Evolutionary conservation across 768 basidiomycete species (phyloP), one percentile per base, ranked within the genome.

Genomic region (Russula sp.): DNA sequence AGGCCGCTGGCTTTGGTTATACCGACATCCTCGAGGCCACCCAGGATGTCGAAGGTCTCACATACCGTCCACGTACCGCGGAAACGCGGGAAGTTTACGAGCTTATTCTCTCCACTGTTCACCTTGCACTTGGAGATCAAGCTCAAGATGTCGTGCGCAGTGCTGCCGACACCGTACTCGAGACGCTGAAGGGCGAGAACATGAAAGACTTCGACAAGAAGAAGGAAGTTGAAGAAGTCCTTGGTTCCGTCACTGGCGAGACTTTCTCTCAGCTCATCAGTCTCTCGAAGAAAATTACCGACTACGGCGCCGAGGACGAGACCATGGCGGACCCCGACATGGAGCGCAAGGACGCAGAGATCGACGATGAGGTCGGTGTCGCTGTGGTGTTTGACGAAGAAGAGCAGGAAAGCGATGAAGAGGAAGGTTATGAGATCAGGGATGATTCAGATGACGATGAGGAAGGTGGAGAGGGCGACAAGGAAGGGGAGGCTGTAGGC

Each of bases 371-470:
- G 68, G 85, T 90, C 47, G 95, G 96, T n/a, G 96, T 99, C 1
- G 96, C 96, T 0, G 95, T 99, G 8, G 88, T 98, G 6, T 98
- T 98, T 61, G 95, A 98, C 66, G 96, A 98, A 70, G 97, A 98
- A 61, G 96, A 97, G 66, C 86, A 93, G 68, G 94, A 97, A 25
- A 93, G 81, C 25, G 93, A 95, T 2, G 92, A 95, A 20, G 92
- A 90, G 0, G 91, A 90, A 66, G 89, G 86, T 0, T 98, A 79
- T 66, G 95, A 97, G 71, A 82, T 98, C 56, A 80, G 82, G 10
- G 90, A 93, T 0, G 91, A 89, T 66, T 83, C 84, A 2, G 91
- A 91, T 49, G 85, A 85, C 0, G 88, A 90, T 1, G 88, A 85
- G 39, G 87, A 78, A 9, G 81, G 78, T 10, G 78, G 80, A 1